Conservation (phyloP, 2,329 filamentous ascomycete species). For the Ramichloridium luteum region DNA sequence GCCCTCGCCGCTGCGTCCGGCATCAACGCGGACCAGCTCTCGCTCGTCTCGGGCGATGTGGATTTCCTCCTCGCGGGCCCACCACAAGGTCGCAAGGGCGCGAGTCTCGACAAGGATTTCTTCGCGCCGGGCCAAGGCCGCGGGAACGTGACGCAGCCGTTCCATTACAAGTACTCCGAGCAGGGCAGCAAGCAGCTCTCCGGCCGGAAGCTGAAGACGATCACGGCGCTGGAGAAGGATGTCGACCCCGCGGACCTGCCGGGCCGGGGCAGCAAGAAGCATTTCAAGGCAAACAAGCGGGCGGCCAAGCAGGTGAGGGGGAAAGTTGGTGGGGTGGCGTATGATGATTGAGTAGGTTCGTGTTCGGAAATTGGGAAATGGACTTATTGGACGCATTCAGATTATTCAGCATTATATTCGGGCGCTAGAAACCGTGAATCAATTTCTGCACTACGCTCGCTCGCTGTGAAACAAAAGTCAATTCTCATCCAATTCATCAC, state of each 20-base stretch:
- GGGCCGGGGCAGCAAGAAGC: constrained; percentile 66
- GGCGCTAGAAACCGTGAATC: no score
- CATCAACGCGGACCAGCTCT: background rate
- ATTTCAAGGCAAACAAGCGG: constrained; percentile 70
- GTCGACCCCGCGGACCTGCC: constrained; percentile 68
- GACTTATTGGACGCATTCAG: no score
- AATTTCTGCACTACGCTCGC: no score
- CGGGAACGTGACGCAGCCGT: constrained; percentile 62
- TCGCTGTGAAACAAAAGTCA: no score
- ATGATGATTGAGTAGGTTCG: constrained; percentile 12
- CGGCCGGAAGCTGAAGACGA: constrained; percentile 68
- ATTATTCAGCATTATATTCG: no score
- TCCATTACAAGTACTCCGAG: constrained; percentile 79
- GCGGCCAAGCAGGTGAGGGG: constrained; percentile 20
- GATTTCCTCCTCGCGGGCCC: constrained; percentile 27
- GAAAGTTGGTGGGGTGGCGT: constrained; percentile 8
- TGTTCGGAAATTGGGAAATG: no score
- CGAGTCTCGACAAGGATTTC: constrained; percentile 75
- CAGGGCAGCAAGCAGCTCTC: constrained; percentile 69
- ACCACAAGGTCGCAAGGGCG: constrained; percentile 56
- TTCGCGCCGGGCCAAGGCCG: constrained; percentile 56
- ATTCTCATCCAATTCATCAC: background rate
- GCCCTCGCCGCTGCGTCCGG: constrained; percentile 6
- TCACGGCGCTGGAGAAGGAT: constrained; percentile 74
- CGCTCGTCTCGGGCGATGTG: constrained; percentile 23